Evolutionary conservation across 2,329 filamentous ascomycete species (phyloP).

Genomic region (Pseudogymnoascus sp.): DNA sequence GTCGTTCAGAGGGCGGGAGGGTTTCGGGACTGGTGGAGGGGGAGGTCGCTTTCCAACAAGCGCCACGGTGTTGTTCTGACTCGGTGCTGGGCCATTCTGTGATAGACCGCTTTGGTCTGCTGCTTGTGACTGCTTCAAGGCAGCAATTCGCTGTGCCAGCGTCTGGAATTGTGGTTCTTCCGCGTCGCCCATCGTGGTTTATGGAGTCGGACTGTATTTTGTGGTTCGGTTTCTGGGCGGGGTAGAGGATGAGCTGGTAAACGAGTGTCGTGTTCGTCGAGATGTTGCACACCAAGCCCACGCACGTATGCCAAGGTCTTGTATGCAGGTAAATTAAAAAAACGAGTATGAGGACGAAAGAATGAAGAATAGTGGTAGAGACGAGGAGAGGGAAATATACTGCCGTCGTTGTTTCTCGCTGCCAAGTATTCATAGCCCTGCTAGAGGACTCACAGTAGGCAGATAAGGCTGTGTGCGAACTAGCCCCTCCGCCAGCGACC

Average conservation of each 20-base stretch:
- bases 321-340: neutral
- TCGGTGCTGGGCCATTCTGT: conserved; percentile 16
- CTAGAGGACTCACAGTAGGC: neutral
- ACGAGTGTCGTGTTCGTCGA: neutral
- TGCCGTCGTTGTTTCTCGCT: neutral
- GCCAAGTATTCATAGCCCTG: neutral
- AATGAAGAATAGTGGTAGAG: neutral
- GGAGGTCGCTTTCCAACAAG: conserved; percentile 38
- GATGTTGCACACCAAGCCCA: neutral
- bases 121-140: conserved; percentile 42
- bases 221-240: neutral
- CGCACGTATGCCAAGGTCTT: neutral
- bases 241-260: neutral
- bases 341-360: neutral
- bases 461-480: conserved; percentile 5
- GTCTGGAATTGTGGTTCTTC: conserved; percentile 57
- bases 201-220: neutral
- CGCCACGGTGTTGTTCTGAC: conserved; percentile 51
- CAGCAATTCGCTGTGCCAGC: conserved; percentile 57
- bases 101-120: conserved; percentile 4
- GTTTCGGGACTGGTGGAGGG: conserved; percentile 13
- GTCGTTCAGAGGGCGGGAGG: conserved; percentile 34
- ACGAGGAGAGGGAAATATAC: neutral
- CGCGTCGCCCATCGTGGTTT: conserved; percentile 47
- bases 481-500: neutral